Base-by-base conservation (phyloP, 2,329 filamentous ascomycete species). In the Hyphodiscus sp. region DNA sequence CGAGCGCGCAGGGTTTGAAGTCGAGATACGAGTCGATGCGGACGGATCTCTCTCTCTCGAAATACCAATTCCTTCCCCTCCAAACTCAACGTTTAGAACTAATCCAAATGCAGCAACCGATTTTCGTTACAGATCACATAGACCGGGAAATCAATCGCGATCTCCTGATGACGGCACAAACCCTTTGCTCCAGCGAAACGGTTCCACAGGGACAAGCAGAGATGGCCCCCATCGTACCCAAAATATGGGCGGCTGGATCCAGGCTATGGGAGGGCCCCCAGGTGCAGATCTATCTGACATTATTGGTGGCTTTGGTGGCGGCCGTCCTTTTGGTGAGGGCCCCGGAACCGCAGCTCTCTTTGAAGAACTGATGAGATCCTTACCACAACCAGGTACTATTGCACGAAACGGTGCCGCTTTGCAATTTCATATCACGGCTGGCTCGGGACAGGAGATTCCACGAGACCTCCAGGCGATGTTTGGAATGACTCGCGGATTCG, bases 91-190 rank as follows among this genome's bases (percentile, higher is more conserved):
- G 16, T 47, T 42, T 50, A 61, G 58, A 59, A 59, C 66, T 73
- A 65, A 72, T 64, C 44, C 54, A 26, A 41, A 64, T 59, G 55
- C 68, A 64, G 66, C 64, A 38, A 61, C 63, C 15, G 64, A 66
- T 49, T 65, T 61, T 45, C 68, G 70, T 50, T 64, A 80, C 60
- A 71, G 76, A 56, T 70, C 73, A 8, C 78, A 83, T 62, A 76
- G 81, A 53, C 69, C 78, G 50, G 76, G 76, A 33, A 56, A 61
- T 41, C 56, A 72, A 19, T 74, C 79, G 30, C 72, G 80, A 50
- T 77, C 80, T 53, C 76, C 76, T 26, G 90, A 96, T 59, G 91
- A 96, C 67, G 91, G 90, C 2, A 78, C 84, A 20, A 96, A 97
- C 65, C 92, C 92, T 44, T 76, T 97, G 13, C 81, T 97, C 51